Percentiles rank a stretch among this genome's conserved stretches.
phyloP scores from a whole-genome alignment of 2,329 filamentous ascomycete genomes.

The Lomentospora prolificans region DNA sequence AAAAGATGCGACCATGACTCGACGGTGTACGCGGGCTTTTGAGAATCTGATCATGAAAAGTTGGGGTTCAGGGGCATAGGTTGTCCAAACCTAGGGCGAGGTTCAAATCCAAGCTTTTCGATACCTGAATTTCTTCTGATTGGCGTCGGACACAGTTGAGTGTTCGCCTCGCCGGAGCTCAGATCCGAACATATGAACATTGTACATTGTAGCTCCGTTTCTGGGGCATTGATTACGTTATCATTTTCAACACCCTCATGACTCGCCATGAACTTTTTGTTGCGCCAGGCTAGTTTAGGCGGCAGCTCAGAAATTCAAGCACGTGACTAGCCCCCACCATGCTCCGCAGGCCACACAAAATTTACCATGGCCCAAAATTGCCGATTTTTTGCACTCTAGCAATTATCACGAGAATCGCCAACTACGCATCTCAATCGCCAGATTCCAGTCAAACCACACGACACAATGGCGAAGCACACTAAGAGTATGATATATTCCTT shows the following conservation, averaged over 20 bases:
- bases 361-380: slow-evolving; percentile 5
- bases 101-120: not conserved
- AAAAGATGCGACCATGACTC: slow-evolving; percentile 30
- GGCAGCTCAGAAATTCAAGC: not conserved
- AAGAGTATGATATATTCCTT: slow-evolving; percentile 3
- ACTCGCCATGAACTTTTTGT: too few relatives aligned
- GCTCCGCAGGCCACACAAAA: slow-evolving; percentile 6
- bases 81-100: not conserved
- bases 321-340: slow-evolving; percentile 9
- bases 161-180: not conserved
- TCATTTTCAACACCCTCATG: too few relatives aligned
- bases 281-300: too few relatives aligned
- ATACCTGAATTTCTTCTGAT: not conserved
- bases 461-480: slow-evolving; percentile 10
- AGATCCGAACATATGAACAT: too few relatives aligned
- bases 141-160: not conserved
- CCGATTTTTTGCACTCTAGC: slow-evolving; percentile 2
- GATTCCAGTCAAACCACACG: slow-evolving; percentile 5
- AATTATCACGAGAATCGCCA: slow-evolving; percentile 2
- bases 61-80: not conserved
- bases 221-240: not conserved
- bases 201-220: too few relatives aligned
- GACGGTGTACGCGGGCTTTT: slow-evolving; percentile 2
- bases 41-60: slow-evolving; percentile 1
- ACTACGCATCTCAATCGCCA: slow-evolving; percentile 5